A percentile compares a stretch with the other conserved stretches of the same genome.
Evolutionary conservation across 2,329 filamentous ascomycete species (phyloP).

Genomic region (Rutstroemia sp.): DNA sequence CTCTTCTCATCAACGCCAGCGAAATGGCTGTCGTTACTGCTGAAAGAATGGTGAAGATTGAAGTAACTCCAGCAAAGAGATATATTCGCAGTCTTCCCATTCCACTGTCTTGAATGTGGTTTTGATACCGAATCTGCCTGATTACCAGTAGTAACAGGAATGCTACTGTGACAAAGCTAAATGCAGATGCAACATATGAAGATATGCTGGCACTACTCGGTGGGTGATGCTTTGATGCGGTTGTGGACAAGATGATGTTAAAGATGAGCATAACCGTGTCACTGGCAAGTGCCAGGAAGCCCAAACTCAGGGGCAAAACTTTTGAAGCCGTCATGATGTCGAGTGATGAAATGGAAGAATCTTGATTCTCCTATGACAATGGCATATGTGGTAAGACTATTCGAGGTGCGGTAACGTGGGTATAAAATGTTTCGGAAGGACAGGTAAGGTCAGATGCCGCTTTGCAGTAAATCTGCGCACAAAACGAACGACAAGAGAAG

Average conservation of each 20-base stretch:
- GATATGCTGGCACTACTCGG: slow-evolving; percentile 11
- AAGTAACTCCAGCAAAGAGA: slow-evolving; percentile 22
- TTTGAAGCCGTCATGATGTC: slow-evolving; percentile 19
- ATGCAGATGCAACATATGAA: slow-evolving; percentile 23
- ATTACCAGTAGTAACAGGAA: slow-evolving; percentile 21
- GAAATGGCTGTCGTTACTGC: slow-evolving; percentile 21
- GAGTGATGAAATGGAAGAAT: background rate
- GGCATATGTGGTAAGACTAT: slow-evolving; percentile 1
- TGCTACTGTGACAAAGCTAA: slow-evolving; percentile 17
- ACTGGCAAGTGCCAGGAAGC: slow-evolving; percentile 24
- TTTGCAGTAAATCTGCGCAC: background rate
- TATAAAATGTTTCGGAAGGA: background rate
- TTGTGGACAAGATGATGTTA: slow-evolving; percentile 25
- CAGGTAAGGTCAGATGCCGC: background rate
- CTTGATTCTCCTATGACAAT: background rate
- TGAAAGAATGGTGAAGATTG: slow-evolving; percentile 20
- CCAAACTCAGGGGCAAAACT: slow-evolving; percentile 21
- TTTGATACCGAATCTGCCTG: slow-evolving; percentile 24
- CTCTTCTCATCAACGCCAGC: slow-evolving; percentile 20
- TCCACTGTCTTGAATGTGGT: slow-evolving; percentile 22
- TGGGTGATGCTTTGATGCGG: slow-evolving; percentile 15
- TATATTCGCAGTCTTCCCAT: slow-evolving; percentile 23
- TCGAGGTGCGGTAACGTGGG: background rate
- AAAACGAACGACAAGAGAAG: background rate
- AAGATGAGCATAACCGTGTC: slow-evolving; percentile 23